Evolutionary conservation across 2,329 filamentous ascomycete species (phyloP).

Genomic region (Fusarium chaquense): DNA sequence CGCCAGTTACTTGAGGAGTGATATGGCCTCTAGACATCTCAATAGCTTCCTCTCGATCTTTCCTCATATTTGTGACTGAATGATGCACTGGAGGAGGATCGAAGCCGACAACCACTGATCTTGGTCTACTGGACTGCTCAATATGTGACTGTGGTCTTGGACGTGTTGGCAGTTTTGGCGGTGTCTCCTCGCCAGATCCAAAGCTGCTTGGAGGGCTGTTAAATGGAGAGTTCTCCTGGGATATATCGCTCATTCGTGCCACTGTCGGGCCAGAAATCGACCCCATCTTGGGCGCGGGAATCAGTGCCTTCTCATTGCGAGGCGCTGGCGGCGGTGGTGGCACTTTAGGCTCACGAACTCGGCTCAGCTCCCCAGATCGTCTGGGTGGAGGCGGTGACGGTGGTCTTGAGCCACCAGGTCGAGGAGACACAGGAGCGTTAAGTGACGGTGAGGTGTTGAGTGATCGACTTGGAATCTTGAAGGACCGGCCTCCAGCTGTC

Average conservation of each 20-base stretch:
- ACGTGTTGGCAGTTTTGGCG: conserved; percentile 62
- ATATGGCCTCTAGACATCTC: conserved; percentile 54
- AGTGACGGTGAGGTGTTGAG: conserved; percentile 62
- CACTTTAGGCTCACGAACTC: conserved; percentile 60
- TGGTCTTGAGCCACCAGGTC: conserved; percentile 61
- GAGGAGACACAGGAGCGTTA: conserved; percentile 58
- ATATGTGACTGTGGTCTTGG: conserved; percentile 59
- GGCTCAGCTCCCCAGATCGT: conserved; percentile 69
- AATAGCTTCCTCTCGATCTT: conserved; percentile 60
- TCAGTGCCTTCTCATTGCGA: conserved; percentile 75
- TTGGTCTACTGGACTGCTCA: conserved; percentile 40
- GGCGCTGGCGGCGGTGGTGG: conserved; percentile 80
- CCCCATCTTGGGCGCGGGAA: conserved; percentile 46
- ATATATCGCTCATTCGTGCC: conserved; percentile 38
- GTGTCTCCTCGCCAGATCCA: conserved; percentile 64
- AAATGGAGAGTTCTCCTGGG: conserved; percentile 77
- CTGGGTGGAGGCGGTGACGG: conserved; percentile 74
- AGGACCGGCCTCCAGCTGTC: conserved; percentile 58
- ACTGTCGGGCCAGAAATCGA: conserved; percentile 29
- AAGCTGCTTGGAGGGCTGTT: conserved; percentile 85
- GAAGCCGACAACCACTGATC: conserved; percentile 49
- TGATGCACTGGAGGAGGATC: conserved; percentile 68
- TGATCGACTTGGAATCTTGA: conserved; percentile 67
- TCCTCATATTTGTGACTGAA: conserved; percentile 58
- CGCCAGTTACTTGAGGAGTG: conserved; percentile 57